Base-by-base conservation (phyloP, 768 basidiomycete genomes). In the Thelephora ganbajun region DNA sequence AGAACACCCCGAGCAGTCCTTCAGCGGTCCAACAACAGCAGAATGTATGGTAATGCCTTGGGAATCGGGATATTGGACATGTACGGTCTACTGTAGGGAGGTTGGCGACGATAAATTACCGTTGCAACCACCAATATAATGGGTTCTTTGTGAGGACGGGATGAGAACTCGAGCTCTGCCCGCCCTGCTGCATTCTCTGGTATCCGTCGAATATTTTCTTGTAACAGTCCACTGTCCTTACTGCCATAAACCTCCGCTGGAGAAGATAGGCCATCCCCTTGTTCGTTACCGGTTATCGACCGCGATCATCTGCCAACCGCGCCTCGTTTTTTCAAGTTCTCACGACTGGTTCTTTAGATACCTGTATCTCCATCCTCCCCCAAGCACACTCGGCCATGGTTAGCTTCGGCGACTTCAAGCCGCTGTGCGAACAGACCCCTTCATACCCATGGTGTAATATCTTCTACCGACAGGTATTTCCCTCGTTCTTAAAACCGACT, bases 371-470 rank as follows among this genome's bases (percentile, higher is more conserved):
- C 22, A 3, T 37, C 22, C 14, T n/a, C 39, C 16, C 14, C 12
- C 6, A 14, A 41, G 22, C 11, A 6, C 12, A 9, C 22, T 41
- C 39, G 4, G 9, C 22, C 39, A 73, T 76, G 81, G 70, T 72
- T 53, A 66, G 66, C 53, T 87, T 89, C 60, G 85, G 85, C 50
- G 80, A 86, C 57, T 89, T 86, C 62, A 61, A 69, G 57, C 66
- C 75, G 16, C 67, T 85, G 45, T 90, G 89, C 62, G 65, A 69
- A 36, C 63, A 74, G 37, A 74, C 75, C 7, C 87, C 88, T 1
- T 85, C 83, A 42, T 84, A 94, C 59, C 77, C 92, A 0, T 86
- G 88, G 78, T 97, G 93, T 67, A 96, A 96, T 61, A 80, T 96
- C 55, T 93, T 94, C 68, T 91, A 91, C 66, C 76, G 76, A 50